Conservation (phyloP, 306 rosid genomes). For the Cicer cuneatum region DNA sequence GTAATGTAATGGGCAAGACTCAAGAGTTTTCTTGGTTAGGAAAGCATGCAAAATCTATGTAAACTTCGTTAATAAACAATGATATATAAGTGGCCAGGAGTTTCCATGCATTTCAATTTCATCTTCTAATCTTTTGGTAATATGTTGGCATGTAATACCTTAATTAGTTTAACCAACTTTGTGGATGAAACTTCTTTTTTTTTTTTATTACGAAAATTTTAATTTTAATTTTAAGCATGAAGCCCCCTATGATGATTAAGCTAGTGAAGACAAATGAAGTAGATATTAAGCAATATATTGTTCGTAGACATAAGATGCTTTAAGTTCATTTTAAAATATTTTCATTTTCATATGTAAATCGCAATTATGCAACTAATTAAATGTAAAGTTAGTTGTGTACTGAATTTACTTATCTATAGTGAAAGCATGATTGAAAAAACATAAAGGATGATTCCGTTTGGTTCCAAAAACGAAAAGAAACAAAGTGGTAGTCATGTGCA, state of each 20-base stretch:
- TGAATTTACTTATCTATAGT: neutral
- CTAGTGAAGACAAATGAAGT: neutral
- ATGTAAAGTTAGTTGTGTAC: no score
- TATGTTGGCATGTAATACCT: neutral
- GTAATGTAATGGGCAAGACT: no score
- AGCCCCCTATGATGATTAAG: neutral
- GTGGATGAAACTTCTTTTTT: neutral
- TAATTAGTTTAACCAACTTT: neutral
- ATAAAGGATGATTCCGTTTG: neutral
- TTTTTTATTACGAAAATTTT: neutral
- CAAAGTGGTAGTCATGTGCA: constrained; percentile 42
- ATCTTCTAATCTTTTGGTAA: neutral
- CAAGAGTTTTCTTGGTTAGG: neutral
- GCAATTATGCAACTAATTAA: neutral
- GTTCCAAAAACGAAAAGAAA: constrained; percentile 1
- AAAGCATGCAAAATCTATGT: neutral
- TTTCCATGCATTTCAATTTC: neutral
- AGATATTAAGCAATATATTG: neutral
- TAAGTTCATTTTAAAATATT: neutral
- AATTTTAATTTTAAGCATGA: neutral
- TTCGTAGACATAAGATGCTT: neutral
- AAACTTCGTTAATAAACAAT: neutral
- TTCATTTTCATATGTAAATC: neutral
- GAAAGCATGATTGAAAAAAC: neutral
- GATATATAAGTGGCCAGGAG: no score